Evolutionary conservation across 805 yeast genomes (phyloP).

Genomic region (Teunomyces pallodes): DNA sequence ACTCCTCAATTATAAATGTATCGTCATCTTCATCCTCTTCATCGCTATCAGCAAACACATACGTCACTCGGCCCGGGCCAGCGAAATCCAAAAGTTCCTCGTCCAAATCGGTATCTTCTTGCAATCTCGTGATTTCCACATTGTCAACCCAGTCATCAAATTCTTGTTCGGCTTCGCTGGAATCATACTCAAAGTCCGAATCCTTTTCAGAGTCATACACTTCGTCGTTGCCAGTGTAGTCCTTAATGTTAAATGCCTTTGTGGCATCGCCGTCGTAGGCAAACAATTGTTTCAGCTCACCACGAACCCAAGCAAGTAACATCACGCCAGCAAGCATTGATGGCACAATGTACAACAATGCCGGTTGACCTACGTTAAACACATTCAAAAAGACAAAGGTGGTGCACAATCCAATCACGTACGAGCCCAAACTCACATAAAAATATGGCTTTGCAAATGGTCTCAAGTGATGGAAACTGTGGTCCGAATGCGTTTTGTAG

Average conservation of each 20-base stretch:
- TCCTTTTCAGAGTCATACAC: constrained; percentile 6
- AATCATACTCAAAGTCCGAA: constrained; percentile 13
- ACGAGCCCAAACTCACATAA: constrained; percentile 42
- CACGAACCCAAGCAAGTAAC: constrained; percentile 30
- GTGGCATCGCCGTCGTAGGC: constrained; percentile 19
- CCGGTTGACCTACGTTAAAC: constrained; percentile 59
- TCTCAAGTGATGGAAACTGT: constrained; percentile 38
- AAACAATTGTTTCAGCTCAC: constrained; percentile 45
- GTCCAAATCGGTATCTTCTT: constrained; percentile 8
- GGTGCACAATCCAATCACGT: constrained; percentile 42
- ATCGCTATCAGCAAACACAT: constrained; percentile 5
- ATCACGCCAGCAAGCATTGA: constrained; percentile 29
- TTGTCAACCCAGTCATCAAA: constrained; percentile 20
- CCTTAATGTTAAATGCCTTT: constrained; percentile 12
- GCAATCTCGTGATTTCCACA: constrained; percentile 13
- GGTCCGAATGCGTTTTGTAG: constrained; percentile 12
- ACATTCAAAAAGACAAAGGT: constrained; percentile 42
- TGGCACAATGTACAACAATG: constrained; percentile 63
- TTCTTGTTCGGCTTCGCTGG: constrained; percentile 12
- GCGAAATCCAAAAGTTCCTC: constrained; percentile 11
- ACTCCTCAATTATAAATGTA: constrained; percentile 15
- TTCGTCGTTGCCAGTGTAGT: constrained; percentile 12
- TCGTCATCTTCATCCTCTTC: constrained; percentile 18
- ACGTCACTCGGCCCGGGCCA: constrained; percentile 1
- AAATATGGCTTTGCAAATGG: constrained; percentile 47